Evolutionary conservation across 169 alveolate genomes (phyloP), one percentile per base, ranked within the genome.

Genomic region (Perkinsus olseni): DNA sequence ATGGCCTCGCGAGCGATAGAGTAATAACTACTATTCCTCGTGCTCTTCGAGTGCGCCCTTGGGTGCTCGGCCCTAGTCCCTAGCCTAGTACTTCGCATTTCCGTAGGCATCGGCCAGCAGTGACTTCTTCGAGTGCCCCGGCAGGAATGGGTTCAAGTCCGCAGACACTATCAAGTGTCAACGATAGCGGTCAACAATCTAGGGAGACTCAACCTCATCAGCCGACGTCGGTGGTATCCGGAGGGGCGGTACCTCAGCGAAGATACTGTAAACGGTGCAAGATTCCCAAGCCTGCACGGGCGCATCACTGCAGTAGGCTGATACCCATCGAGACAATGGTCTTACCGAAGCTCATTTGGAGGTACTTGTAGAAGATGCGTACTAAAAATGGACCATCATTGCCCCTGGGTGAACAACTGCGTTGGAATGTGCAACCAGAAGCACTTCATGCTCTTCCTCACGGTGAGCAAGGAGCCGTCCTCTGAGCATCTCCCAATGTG

Each of bases 351-450:
- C 1, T 62, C 3, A 90, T 90, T 0, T 11, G 3, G 96, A 91
- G 94, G 97, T 31, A 95, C 94, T 24, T 97, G 98, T 74, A 95
- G 96, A 39, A 95, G 94, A 21, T 97, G 98, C 92, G 96, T 97
- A 48, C 94, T 97, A 82, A 97, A 96, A 94, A 97, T 97, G 98
- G 98, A 97, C 94, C 98, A 97, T 90, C 98, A 97, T 82, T 97
- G 98, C 93, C 98, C 98, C 31, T 97, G 98, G 98, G 96, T 96
- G 45, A 94, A 96, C 95, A 97, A 97, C 91, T 97, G 98, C 92
- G 97, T 97, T 21, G 98, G 98, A 38, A 96, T 96, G 97, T 96
- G 94, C 34, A 97, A 97, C 95, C 97, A 97, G 95, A 97, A 97
- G 95, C 96, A 95, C 82, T 96, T 97, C 94, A 95, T 95, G 93